These are phyloP conservation scores for Citropsis articulata DNA, from an alignment of 345 rosid species.

Conservation along the genomic window DNA sequence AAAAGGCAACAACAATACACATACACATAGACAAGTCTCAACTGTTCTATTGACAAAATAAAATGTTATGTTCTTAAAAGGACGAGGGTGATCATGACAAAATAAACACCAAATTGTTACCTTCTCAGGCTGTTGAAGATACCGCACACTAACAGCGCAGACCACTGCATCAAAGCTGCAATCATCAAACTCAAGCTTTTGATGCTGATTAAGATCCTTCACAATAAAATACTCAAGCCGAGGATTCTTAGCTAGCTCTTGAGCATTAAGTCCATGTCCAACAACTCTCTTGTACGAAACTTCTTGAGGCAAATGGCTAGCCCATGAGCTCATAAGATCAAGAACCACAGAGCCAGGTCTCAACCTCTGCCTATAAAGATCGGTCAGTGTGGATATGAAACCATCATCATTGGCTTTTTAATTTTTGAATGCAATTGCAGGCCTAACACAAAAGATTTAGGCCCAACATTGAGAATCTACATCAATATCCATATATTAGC, in stretches of 20 bases:
- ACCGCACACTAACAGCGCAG: slow-evolving; percentile 82
- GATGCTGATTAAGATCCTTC: slow-evolving; percentile 66
- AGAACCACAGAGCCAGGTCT: slow-evolving; percentile 67
- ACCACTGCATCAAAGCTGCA: slow-evolving; percentile 68
- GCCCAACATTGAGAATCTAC: no score
- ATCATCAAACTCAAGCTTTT: slow-evolving; percentile 48
- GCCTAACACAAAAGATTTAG: no score
- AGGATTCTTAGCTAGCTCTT: slow-evolving; percentile 79
- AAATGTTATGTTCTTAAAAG: no score
- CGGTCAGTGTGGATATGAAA: slow-evolving; percentile 67
- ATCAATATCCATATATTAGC: no score
- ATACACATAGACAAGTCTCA: no score
- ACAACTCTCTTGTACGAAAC: slow-evolving; percentile 65
- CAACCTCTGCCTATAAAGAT: slow-evolving; percentile 55
- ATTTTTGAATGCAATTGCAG: no score
- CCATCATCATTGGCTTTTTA: no score
- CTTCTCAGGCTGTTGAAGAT: slow-evolving; percentile 87
- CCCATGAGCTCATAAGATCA: slow-evolving; percentile 94
- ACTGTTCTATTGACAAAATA: no score
- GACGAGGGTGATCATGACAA: no score
- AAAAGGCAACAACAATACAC: no score
- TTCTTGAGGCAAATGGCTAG: slow-evolving; percentile 77
- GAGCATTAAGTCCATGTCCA: slow-evolving; percentile 94
- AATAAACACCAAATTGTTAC: slow-evolving; percentile 28
- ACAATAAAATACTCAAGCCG: slow-evolving; percentile 57